Evolutionary conservation across 2,329 filamentous ascomycete species (phyloP), one percentile per base, ranked within the genome.

Genomic region (Diaporthe sp.): DNA sequence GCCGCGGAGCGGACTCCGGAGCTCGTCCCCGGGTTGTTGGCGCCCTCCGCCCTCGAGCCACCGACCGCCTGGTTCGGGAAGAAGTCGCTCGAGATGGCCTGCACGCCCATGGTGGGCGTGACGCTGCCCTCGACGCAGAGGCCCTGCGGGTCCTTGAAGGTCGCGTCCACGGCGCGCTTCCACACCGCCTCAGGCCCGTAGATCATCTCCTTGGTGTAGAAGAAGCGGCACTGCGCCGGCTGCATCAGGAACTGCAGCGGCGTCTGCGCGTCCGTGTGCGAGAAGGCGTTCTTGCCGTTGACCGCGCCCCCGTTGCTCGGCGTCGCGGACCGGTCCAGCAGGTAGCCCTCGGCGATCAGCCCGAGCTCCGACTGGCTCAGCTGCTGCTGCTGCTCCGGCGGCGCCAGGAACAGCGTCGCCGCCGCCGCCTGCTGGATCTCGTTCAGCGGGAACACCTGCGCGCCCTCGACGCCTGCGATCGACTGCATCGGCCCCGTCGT

Each of bases 381-480:
- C 60, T 79, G 74, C 9, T 75, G 72, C 65, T 78, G 71, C 28
- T 71, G 60, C 3, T 78, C 75, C 47, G 77, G 75, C 10, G 79
- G 77, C 6, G 78, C 76, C 3, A 82, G 79, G 6, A 74, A 65
- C 20, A 85, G 67, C 17, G 80, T 78, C 2, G 80, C 79, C 13
- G 78, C 60, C n/a, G 83, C 80, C 3, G 80, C 78, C 4, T 73
- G 72, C 15, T 78, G 74, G n/a, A 85, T 79, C 42, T 82, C 79
- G 42, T 79, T 75, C 53, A 85, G 78, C 49, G 72, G 75, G 75
- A 85, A 82, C 6, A 85, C 80, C 77, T 85, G 82, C 2, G 83
- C 83, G 13, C 88, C 88, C 79, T 89, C 87, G 65, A 87, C 86
- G 61, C 87, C 87, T 9, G 84, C 87, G 47, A 89, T 81, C 49